These are phyloP conservation scores for Lentinula sp. DNA, from an alignment of 768 basidiomycete genomes.

Conservation along the genomic window DNA sequence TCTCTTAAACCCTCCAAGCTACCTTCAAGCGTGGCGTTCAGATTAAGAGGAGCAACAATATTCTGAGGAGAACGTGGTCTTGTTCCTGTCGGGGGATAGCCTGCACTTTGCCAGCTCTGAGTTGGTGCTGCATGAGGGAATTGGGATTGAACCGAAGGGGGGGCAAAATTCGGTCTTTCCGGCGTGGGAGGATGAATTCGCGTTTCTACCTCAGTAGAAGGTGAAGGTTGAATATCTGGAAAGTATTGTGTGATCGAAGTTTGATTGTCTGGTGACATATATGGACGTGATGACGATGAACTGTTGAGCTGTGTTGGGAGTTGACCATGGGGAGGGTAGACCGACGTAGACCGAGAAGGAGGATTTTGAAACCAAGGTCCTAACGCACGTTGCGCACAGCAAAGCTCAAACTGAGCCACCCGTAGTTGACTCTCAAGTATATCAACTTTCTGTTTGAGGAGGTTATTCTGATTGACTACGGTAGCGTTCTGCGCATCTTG, in stretches of 20 bases:
- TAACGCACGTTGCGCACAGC: conserved; percentile 45
- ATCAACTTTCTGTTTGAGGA: conserved; percentile 53
- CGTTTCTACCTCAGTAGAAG: not conserved
- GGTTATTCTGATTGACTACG: conserved; percentile 58
- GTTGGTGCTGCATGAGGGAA: not conserved
- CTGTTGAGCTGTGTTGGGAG: conserved; percentile 16
- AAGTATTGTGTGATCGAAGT: conserved; percentile 15
- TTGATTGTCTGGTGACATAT: conserved; percentile 2
- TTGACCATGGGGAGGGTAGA: conserved; percentile 19
- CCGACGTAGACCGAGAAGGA: conserved; percentile 9
- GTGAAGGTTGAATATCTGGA: conserved; percentile 2
- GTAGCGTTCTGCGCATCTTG: conserved; percentile 31
- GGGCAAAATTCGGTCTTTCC: not conserved
- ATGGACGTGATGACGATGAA: conserved; percentile 12
- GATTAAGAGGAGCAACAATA: conserved; percentile 55
- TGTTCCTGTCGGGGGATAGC: not conserved
- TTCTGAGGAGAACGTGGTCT: not conserved
- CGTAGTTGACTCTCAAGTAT: conserved; percentile 51
- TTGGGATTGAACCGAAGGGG: not conserved
- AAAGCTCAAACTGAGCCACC: conserved; percentile 50
- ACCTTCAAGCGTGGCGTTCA: conserved; percentile 59
- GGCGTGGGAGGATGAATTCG: not conserved
- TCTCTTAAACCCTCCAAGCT: conserved; percentile 52
- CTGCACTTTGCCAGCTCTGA: conserved; percentile 9
- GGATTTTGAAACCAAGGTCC: conserved; percentile 51